These are phyloP conservation scores for Aspergillus sp. DNA, from an alignment of 2,329 filamentous ascomycete species.

Conservation along the genomic window DNA sequence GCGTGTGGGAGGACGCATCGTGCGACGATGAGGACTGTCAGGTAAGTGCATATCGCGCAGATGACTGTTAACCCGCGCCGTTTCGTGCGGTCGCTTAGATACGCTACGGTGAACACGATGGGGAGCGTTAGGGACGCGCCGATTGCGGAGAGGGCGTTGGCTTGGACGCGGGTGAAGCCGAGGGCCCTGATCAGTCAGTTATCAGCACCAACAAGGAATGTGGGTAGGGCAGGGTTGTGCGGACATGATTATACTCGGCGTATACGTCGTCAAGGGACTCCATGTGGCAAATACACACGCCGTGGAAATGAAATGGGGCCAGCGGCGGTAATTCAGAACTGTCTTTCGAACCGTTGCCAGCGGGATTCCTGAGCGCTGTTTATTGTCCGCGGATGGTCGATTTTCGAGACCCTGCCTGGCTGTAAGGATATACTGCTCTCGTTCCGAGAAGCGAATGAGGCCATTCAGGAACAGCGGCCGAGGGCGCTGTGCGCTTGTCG, in stretches of 20 bases:
- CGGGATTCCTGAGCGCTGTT: constrained; percentile 39
- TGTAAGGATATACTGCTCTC: constrained; percentile 6
- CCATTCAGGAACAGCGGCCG: background rate
- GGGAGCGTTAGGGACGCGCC: constrained; percentile 52
- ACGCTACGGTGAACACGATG: constrained; percentile 55
- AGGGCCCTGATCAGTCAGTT: constrained; percentile 30
- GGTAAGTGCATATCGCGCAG: constrained; percentile 51
- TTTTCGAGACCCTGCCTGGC: background rate
- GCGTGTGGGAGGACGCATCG: constrained; percentile 49
- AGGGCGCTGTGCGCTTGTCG: constrained; percentile 14
- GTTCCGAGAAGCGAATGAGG: background rate
- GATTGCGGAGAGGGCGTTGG: constrained; percentile 53
- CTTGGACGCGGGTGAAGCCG: constrained; percentile 51
- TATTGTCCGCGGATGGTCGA: background rate
- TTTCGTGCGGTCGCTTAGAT: constrained; percentile 53
- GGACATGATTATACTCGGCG: constrained; percentile 43
- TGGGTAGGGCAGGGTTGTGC: background rate
- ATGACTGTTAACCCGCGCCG: constrained; percentile 52
- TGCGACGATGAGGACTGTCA: constrained; percentile 50
- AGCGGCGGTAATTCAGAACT: constrained; percentile 50
- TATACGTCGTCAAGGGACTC: constrained; percentile 58
- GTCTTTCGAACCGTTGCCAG: constrained; percentile 50
- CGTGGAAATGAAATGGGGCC: constrained; percentile 56
- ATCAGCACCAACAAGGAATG: too few species aligned
- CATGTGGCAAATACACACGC: constrained; percentile 59